Percentiles rank a stretch among this genome's conserved stretches.
Conservation (phyloP, 257 asterid species). For the Fraxinus pennsylvanica region DNA sequence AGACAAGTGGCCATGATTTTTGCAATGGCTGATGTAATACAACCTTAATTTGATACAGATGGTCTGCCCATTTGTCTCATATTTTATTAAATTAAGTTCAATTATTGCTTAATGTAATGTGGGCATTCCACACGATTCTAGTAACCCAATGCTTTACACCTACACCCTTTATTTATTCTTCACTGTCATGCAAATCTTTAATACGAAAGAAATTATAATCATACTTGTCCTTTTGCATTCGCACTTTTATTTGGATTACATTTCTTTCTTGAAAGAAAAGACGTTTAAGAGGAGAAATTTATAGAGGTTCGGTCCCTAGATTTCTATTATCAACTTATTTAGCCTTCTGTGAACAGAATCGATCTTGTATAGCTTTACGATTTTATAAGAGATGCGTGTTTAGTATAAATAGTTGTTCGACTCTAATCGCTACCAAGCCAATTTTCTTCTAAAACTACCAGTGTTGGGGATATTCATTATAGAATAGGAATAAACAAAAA, state of each 20-base stretch:
- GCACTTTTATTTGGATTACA: not conserved
- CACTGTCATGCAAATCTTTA: not conserved
- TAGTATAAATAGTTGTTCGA: not conserved
- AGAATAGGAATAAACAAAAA: not conserved
- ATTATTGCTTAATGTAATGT: constrained; percentile 11
- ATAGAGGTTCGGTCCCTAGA: not conserved
- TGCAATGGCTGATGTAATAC: not conserved
- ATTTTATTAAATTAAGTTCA: constrained; percentile 20
- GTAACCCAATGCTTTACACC: not conserved
- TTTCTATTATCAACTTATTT: too few relatives aligned
- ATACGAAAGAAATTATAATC: not conserved
- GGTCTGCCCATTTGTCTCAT: constrained; percentile 7
- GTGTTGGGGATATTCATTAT: not conserved
- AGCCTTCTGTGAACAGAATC: not conserved
- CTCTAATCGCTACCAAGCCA: not conserved
- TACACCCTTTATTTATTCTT: not conserved
- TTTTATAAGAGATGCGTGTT: too few relatives aligned
- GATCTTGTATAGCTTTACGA: too few relatives aligned
- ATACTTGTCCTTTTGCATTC: not conserved
- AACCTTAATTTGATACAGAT: constrained; percentile 16
- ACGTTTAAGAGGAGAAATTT: not conserved
- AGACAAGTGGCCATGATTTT: not conserved
- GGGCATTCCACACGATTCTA: not conserved
- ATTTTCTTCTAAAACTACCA: not conserved
- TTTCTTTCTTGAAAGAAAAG: not conserved